Evolutionary conservation across 345 rosid genomes (phyloP).

Genomic region (Citrus cavaleriei): DNA sequence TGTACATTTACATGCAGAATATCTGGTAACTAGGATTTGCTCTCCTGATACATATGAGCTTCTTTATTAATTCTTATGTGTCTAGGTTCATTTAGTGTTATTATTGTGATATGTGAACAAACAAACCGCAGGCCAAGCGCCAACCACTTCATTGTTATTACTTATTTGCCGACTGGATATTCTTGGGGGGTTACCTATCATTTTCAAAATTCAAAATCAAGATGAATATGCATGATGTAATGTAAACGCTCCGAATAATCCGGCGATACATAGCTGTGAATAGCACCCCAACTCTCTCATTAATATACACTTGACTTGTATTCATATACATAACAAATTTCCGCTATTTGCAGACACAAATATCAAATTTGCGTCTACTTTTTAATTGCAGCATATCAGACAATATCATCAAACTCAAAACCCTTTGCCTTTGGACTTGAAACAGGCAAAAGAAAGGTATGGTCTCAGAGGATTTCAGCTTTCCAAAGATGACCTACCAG

Average conservation of each 20-base stretch:
- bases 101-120: background rate
- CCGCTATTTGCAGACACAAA: background rate
- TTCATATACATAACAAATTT: background rate
- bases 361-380: background rate
- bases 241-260: slow-evolving; percentile 18
- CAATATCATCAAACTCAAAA: background rate
- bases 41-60: too few relatives aligned
- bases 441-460: background rate
- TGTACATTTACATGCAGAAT: too few relatives aligned
- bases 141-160: background rate
- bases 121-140: background rate
- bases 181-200: slow-evolving; percentile 6
- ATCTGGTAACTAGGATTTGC: too few relatives aligned
- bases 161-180: background rate
- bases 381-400: background rate
- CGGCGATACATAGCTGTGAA: slow-evolving; percentile 5
- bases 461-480: slow-evolving; percentile 35
- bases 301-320: background rate
- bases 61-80: too few relatives aligned
- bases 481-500: slow-evolving; percentile 27
- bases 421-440: background rate
- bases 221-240: background rate
- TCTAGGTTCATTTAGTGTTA: background rate
- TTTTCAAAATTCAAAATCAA: slow-evolving; percentile 14
- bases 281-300: slow-evolving; percentile 3